These are phyloP conservation scores for Penicillium concentricum DNA, from an alignment of 2,329 filamentous ascomycete species.

Conservation along the genomic window DNA sequence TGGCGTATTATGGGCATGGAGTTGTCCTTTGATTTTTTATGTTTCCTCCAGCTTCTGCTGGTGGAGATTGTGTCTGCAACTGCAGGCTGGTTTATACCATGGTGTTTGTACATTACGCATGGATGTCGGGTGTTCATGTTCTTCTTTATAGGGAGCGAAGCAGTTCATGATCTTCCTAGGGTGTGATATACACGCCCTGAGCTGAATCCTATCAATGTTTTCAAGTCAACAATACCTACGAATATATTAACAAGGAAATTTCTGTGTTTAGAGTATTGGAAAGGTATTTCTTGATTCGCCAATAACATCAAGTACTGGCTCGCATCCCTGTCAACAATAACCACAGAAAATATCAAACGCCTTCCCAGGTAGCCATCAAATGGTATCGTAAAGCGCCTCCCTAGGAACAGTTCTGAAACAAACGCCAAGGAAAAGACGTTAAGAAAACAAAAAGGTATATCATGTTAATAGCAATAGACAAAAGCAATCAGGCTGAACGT, in stretches of 20 bases:
- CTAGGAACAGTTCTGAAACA: slow-evolving; percentile 3
- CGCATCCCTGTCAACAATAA: neutral
- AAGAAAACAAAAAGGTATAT: slow-evolving; percentile 3
- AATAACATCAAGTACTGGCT: neutral
- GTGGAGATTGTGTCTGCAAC: neutral
- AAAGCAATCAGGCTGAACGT: slow-evolving; percentile 15
- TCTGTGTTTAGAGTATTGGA: neutral
- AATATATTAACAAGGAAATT: neutral
- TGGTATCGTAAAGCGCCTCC: slow-evolving; percentile 33
- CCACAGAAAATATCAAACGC: slow-evolving; percentile 18
- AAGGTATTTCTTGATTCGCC: slow-evolving; percentile 3
- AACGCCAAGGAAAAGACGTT: neutral
- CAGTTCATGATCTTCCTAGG: slow-evolving; percentile 1
- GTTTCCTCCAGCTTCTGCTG: neutral
- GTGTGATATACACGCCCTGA: neutral
- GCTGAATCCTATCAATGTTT: neutral
- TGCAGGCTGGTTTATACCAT: slow-evolving; percentile 15
- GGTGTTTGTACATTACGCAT: slow-evolving; percentile 26
- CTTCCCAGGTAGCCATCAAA: slow-evolving; percentile 21
- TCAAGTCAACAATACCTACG: neutral
- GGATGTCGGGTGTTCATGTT: slow-evolving; percentile 16
- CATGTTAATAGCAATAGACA: neutral
- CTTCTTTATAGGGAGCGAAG: slow-evolving; percentile 8
- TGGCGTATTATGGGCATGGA: slow-evolving; percentile 14
- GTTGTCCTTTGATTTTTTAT: neutral